These are phyloP conservation scores for Geotrichum siamense DNA, from an alignment of 1,139 yeast species.

Conservation along the genomic window DNA sequence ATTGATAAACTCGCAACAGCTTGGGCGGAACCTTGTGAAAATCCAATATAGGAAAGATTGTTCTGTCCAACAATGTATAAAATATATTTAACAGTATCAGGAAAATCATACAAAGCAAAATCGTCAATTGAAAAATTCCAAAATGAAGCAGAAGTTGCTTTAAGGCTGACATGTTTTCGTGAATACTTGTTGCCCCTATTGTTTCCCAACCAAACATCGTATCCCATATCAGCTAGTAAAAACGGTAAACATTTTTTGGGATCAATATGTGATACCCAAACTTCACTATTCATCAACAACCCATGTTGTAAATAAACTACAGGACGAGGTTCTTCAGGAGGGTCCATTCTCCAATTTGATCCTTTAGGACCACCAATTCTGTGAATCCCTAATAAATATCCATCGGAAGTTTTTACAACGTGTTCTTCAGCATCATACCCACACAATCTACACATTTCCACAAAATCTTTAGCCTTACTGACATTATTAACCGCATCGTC, in stretches of 20 bases:
- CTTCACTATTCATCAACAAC: conserved; percentile 79
- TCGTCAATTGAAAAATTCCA: conserved; percentile 88
- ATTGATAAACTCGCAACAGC: conserved; percentile 74
- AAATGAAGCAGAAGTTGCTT: conserved; percentile 47
- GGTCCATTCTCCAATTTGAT: conserved; percentile 35
- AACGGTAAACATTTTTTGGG: conserved; percentile 65
- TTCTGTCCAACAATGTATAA: conserved; percentile 40
- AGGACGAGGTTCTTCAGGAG: conserved; percentile 27
- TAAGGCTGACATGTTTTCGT: conserved; percentile 42
- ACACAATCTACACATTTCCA: conserved; percentile 53
- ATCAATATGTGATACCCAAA: conserved; percentile 66
- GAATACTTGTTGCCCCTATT: conserved; percentile 88
- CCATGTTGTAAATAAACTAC: conserved; percentile 88
- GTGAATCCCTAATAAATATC: conserved; percentile 49
- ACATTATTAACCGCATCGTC: conserved; percentile 24
- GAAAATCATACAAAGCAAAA: conserved; percentile 77
- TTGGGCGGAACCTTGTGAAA: conserved; percentile 89
- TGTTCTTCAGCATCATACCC: conserved; percentile 70
- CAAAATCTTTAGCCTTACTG: conserved; percentile 42
- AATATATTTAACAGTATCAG: conserved; percentile 63
- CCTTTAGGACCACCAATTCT: conserved; percentile 42
- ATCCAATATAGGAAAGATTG: conserved; percentile 65
- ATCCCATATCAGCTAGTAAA: conserved; percentile 67
- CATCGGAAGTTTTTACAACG: conserved; percentile 55
- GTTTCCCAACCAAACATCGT: conserved; percentile 88